Conservation (phyloP, 352 stramenopile genomes). For the Pythium oligandrum region DNA sequence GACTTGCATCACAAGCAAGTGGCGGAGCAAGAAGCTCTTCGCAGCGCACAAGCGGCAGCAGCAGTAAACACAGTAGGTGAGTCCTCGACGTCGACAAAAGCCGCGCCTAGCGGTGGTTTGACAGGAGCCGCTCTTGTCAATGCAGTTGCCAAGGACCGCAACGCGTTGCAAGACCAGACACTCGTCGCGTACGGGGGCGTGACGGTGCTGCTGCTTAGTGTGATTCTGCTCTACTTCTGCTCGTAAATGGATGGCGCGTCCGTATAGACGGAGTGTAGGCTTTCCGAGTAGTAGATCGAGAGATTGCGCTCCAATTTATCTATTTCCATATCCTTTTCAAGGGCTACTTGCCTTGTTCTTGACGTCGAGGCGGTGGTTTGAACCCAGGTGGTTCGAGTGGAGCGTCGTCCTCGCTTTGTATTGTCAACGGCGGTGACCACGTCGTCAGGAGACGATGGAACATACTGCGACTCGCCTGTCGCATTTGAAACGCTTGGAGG, state of each 20-base stretch:
- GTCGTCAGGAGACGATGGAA: slow-evolving; percentile 38
- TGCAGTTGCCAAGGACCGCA: slow-evolving; percentile 13
- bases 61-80: background rate
- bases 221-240: slow-evolving; percentile 42
- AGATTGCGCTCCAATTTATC: too few species aligned
- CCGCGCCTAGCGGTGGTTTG: too few species aligned
- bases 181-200: slow-evolving; percentile 32
- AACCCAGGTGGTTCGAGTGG: too few species aligned
- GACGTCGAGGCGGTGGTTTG: too few species aligned
- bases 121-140: too few species aligned
- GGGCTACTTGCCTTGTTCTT: too few species aligned
- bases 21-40: slow-evolving; percentile 33
- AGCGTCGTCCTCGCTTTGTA: too few species aligned
- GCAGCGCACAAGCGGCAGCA: slow-evolving; percentile 13
- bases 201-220: slow-evolving; percentile 31
- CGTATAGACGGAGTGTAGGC: too few species aligned
- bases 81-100: too few species aligned
- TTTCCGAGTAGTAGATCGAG: too few species aligned
- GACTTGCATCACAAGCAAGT: slow-evolving; percentile 52
- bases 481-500: slow-evolving; percentile 31
- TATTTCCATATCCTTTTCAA: too few species aligned
- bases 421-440: slow-evolving; percentile 15
- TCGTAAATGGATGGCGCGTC: slow-evolving; percentile 23
- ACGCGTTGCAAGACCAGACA: slow-evolving; percentile 17
- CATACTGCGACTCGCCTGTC: slow-evolving; percentile 23